These are phyloP conservation scores for Hypsizygus ulmarius DNA, from an alignment of 1,284 basidiomycete species.

Conservation along the genomic window DNA sequence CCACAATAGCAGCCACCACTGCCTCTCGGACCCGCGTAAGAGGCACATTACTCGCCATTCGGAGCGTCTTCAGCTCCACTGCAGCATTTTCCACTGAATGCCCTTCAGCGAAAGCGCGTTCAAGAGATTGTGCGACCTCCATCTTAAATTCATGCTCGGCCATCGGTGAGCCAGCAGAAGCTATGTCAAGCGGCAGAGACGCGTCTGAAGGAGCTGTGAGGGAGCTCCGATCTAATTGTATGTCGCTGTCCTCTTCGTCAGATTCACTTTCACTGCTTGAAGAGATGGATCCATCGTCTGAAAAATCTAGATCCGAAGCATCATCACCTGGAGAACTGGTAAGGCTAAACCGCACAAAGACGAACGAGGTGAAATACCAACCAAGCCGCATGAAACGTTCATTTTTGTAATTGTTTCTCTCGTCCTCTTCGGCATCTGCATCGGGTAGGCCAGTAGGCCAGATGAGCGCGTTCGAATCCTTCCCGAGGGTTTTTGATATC, in stretches of 20 bases:
- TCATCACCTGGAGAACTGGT: constrained; percentile 49
- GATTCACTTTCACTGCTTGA: constrained; percentile 27
- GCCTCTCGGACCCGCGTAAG: constrained; percentile 75
- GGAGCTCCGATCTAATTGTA: constrained; percentile 33
- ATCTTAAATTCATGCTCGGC: constrained; percentile 70
- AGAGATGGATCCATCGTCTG: constrained; percentile 53
- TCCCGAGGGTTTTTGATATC: constrained; percentile 47
- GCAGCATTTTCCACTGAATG: constrained; percentile 91
- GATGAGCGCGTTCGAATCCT: constrained; percentile 64
- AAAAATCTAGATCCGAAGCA: constrained; percentile 55
- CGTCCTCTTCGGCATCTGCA: constrained; percentile 62
- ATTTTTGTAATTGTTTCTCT: constrained; percentile 58
- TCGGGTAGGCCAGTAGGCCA: constrained; percentile 58
- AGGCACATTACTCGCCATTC: constrained; percentile 91
- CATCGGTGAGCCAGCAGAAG: constrained; percentile 36
- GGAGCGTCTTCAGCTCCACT: constrained; percentile 90
- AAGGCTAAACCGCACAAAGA: constrained; percentile 2
- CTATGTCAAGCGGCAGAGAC: constrained; percentile 32
- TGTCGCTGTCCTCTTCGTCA: constrained; percentile 34
- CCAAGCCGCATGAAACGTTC: constrained; percentile 71
- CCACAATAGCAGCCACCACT: constrained; percentile 73
- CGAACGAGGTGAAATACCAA: constrained; percentile 26
- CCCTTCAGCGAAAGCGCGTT: constrained; percentile 86
- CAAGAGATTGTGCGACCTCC: constrained; percentile 80
- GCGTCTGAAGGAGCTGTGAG: constrained; percentile 40